Evolutionary conservation across 129 eudicot species (phyloP).

Genomic region (Centrapalus pauciflorus): DNA sequence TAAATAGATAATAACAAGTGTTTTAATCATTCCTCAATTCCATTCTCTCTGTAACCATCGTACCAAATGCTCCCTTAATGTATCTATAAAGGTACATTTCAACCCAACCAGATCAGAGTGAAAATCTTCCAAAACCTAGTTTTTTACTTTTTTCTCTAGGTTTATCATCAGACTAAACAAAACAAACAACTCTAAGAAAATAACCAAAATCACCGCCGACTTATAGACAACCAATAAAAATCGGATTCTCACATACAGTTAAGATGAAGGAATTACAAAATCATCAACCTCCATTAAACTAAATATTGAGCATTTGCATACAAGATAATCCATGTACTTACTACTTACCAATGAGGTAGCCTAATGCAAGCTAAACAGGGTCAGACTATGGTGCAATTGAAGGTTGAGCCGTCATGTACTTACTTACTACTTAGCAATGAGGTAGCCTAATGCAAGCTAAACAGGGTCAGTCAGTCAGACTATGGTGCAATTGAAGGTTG

Average conservation of each 20-base stretch:
- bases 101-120: not conserved
- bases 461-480: no score
- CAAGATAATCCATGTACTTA: not conserved
- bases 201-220: not conserved
- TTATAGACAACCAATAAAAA: constrained; percentile 3
- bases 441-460: no score
- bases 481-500: no score
- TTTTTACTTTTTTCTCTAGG: not conserved
- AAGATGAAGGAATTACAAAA: not conserved
- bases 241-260: not conserved
- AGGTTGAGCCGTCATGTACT: no score
- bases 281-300: not conserved
- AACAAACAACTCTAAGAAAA: not conserved
- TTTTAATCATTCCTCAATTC: no score
- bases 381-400: no score
- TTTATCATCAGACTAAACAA: not conserved
- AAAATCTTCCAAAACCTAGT: not conserved
- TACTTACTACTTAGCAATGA: no score
- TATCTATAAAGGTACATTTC: not conserved
- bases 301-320: not conserved
- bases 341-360: not conserved
- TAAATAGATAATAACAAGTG: no score
- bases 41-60: no score
- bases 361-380: not conserved
- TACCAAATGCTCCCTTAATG: no score